Evolutionary conservation across 331 rosid genomes (phyloP).

Genomic region (Ulmus americana): DNA sequence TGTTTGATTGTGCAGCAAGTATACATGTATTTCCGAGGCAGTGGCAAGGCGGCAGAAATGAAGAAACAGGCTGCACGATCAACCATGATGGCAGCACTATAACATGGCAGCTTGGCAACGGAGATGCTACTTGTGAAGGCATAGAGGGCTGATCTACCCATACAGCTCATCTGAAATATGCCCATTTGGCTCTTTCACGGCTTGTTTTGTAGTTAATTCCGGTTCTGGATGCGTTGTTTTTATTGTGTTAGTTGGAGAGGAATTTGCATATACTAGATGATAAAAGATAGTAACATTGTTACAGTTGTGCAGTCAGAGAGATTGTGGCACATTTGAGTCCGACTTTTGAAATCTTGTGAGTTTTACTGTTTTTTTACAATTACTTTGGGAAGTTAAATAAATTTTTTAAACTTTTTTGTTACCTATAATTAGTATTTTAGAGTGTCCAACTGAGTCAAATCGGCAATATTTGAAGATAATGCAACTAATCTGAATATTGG

Average conservation of each 20-base stretch:
- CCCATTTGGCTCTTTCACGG: slow-evolving; percentile 8
- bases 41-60: slow-evolving; percentile 69
- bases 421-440: too few species aligned
- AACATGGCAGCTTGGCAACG: slow-evolving; percentile 19
- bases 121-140: slow-evolving; percentile 10
- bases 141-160: slow-evolving; percentile 8
- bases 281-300: not conserved
- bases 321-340: slow-evolving; percentile 9
- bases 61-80: slow-evolving; percentile 65
- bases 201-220: slow-evolving; percentile 9
- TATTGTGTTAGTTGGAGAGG: not conserved
- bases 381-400: too few species aligned
- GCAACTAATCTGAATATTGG: too few species aligned
- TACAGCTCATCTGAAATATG: slow-evolving; percentile 5
- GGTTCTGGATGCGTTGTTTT: not conserved
- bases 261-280: not conserved
- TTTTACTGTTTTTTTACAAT: not conserved
- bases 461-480: too few species aligned
- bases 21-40: slow-evolving; percentile 82
- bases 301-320: slow-evolving; percentile 26
- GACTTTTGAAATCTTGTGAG: not conserved
- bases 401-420: too few species aligned
- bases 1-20: slow-evolving; percentile 66
- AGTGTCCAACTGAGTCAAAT: too few species aligned
- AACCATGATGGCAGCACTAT: slow-evolving; percentile 70